phyloP scores from a whole-genome alignment of 1,284 basidiomycete genomes.

The Quambalaria eucalypti region DNA sequence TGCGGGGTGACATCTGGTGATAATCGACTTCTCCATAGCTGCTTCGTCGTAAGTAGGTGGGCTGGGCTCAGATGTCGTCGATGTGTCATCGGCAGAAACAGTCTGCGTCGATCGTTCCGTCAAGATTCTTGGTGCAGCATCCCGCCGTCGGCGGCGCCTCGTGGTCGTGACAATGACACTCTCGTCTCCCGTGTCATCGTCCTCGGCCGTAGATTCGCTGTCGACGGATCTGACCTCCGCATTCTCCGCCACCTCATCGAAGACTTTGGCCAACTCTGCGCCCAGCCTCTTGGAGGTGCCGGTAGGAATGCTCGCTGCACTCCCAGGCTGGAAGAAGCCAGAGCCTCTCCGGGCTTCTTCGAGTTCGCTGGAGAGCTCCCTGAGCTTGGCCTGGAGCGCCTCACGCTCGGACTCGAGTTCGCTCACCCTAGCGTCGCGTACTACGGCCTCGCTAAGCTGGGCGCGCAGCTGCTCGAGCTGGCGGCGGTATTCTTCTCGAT shows the following conservation, averaged over 20 bases:
- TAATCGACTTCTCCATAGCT: background rate
- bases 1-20: background rate
- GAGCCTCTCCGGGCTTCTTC: background rate
- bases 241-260: background rate
- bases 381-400: background rate
- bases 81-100: background rate
- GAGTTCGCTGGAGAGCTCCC: background rate
- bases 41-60: background rate
- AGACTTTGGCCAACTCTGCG: background rate
- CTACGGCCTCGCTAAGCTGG: background rate
- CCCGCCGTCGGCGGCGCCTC: background rate
- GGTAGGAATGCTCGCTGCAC: background rate
- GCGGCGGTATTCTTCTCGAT: background rate
- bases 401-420: background rate
- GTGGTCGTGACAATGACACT: slow-evolving; percentile 1
- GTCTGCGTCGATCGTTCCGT: background rate
- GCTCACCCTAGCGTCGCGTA: background rate
- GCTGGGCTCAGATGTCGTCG: background rate
- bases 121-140: background rate
- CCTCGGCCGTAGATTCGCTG: too few relatives aligned
- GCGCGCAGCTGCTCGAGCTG: background rate
- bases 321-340: background rate
- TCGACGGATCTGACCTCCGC: too few relatives aligned
- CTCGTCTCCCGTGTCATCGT: background rate
- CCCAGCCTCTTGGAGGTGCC: background rate